Evolutionary conservation across 164 flowering plant species (phyloP).

Genomic region (Kalanchoe fedtschenkoi): DNA sequence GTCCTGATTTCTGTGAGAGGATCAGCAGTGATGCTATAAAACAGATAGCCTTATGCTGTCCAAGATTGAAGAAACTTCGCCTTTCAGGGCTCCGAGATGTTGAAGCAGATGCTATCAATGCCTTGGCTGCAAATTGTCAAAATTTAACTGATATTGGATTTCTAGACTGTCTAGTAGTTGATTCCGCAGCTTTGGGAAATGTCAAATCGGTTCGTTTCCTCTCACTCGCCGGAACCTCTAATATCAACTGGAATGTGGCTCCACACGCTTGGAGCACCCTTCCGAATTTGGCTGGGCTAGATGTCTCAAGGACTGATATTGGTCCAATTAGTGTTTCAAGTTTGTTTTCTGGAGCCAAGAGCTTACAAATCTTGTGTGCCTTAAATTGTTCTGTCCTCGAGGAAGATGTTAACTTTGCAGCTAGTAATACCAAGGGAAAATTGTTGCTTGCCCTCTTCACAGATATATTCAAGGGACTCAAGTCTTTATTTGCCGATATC

Average conservation of each 20-base stretch:
- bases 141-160: constrained; percentile 71
- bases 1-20: constrained; percentile 84
- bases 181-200: constrained; percentile 57
- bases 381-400: constrained; percentile 69
- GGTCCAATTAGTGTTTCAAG: constrained; percentile 42
- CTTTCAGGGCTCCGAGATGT: constrained; percentile 80
- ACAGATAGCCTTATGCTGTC: constrained; percentile 71
- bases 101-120: constrained; percentile 61
- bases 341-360: constrained; percentile 44
- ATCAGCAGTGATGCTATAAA: constrained; percentile 80
- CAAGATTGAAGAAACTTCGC: constrained; percentile 54
- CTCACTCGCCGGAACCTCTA: constrained; percentile 78
- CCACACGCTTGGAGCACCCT: constrained; percentile 56
- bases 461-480: constrained; percentile 58
- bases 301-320: constrained; percentile 86
- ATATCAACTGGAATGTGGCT: constrained; percentile 59
- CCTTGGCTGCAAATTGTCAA: constrained; percentile 61
- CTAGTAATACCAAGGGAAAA: constrained; percentile 45
- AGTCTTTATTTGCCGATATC: constrained; percentile 51
- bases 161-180: constrained; percentile 67
- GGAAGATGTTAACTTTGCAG: constrained; percentile 36
- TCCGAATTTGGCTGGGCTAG: constrained; percentile 65
- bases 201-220: constrained; percentile 54
- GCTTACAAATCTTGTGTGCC: constrained; percentile 77
- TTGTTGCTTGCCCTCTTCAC: constrained; percentile 49